phyloP scores from a whole-genome alignment of 805 yeast species.

The Lachancea lanzarotensis region DNA sequence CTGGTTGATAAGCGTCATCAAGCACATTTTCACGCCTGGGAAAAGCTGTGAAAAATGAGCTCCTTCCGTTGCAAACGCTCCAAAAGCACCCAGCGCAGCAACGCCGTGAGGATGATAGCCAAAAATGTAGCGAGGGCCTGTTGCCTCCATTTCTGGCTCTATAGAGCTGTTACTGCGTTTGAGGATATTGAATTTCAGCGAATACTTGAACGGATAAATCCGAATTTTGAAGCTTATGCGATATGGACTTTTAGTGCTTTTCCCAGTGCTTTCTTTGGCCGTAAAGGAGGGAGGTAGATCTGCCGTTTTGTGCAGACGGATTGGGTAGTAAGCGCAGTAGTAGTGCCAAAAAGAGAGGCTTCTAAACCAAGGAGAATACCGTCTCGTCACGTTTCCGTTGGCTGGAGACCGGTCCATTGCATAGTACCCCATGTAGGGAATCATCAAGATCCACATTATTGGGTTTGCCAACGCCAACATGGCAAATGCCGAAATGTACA shows the following conservation, averaged over 20 bases:
- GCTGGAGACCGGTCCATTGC: slow-evolving; percentile 59
- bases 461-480: slow-evolving; percentile 55
- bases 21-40: slow-evolving; percentile 77
- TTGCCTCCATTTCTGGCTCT: slow-evolving; percentile 26
- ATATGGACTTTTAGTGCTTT: slow-evolving; percentile 10
- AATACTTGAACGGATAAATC: slow-evolving; percentile 19
- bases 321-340: slow-evolving; percentile 77
- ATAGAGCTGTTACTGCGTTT: slow-evolving; percentile 9
- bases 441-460: slow-evolving; percentile 57
- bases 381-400: slow-evolving; percentile 58
- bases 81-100: slow-evolving; percentile 85
- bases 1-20: slow-evolving; percentile 76
- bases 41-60: slow-evolving; percentile 59
- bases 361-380: slow-evolving; percentile 54
- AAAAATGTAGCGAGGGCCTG: slow-evolving; percentile 76
- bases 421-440: slow-evolving; percentile 60
- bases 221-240: slow-evolving; percentile 13
- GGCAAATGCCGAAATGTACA: slow-evolving; percentile 44
- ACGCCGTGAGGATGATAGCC: slow-evolving; percentile 98
- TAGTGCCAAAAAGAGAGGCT: slow-evolving; percentile 56
- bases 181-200: slow-evolving; percentile 9
- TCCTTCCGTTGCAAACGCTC: slow-evolving; percentile 77
- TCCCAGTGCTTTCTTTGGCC: slow-evolving; percentile 20
- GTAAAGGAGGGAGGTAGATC: slow-evolving; percentile 71
- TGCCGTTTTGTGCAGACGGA: slow-evolving; percentile 57